Evolutionary conservation across 306 rosid species (phyloP), one percentile per base, ranked within the genome.

Genomic region (Cucurbita moschata): DNA sequence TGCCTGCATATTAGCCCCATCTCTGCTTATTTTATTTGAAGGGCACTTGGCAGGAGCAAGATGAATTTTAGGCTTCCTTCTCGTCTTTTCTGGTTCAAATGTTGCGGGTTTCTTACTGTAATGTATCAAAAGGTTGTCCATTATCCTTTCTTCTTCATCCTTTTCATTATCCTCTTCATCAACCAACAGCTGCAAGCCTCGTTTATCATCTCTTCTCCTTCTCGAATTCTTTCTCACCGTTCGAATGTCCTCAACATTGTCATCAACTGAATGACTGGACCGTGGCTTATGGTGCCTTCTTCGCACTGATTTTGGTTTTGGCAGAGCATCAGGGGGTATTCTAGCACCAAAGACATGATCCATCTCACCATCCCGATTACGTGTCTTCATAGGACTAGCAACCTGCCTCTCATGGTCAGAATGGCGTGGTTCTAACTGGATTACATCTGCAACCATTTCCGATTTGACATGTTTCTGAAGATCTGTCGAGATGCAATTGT

Each of bases 131-230:
- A 94, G 81, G 68, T 84, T 88, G 74, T 94, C 99, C 64, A 94
- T 89, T 80, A 87, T 80, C 84, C 87, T 86, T 82, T 94, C 97
- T 78, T 91, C 99, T 66, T 85, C 97, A 56, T 91, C 91, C 26
- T 74, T 83, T 53, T 76, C 80, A 30, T 77, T 81, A 62, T 68
- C 83, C 73, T 89, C 92, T 52, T 86, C 99, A 51, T 89, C 96
- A 71, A 90, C 84, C 84, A 94, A 73, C 51, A 88, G 81, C 84
- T 90, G 92, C 70, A 90, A 86, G 76, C 97, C 98, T 38, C 81
- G 81, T 72, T 76, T 86, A 40, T 88, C 94, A 46, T 90, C 94
- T 81, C 76, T 85, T 83, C 81, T 85, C 79, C 81, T 84, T 85
- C 96, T 91, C 26, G 87, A 71, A 75, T 81, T 91, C 77, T 86